Base-by-base conservation (phyloP, 768 basidiomycete genomes). In the Lentinula boryana region DNA sequence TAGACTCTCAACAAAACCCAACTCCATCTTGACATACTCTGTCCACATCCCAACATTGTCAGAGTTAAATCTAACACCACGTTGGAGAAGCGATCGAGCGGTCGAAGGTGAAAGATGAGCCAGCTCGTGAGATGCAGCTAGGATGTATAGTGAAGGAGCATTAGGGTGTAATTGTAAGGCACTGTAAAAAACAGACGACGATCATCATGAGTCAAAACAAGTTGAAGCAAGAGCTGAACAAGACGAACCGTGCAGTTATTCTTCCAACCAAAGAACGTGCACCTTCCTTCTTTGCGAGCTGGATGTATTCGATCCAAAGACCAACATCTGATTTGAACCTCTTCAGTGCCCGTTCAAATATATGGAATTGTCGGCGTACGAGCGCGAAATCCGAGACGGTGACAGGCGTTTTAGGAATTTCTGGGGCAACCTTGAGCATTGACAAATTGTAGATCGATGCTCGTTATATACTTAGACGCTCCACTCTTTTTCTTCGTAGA, bases 1-100 rank as follows among this genome's bases (percentile, higher is more conserved):
- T 52, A 95, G 74, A 13, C 83, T 84, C 75, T 96, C 93, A 7
- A 93, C 77, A 71, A 92, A 96, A 2, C 86, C 86, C 4, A 95
- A 74, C 70, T 98, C 95, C 84, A 97, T 92, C 69, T 86, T 86
- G 64, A 93, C 85, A 69, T 95, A 96, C 72, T 95, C 94, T 21
- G 79, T 78, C 95, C 95, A 98, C 72, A 98, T 77, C 60, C 87
- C 85, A 35, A 82, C 71, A 63, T 84, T 90, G 56, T 87, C 83
- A 12, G 79, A 75, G 65, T 93, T 88, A 53, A 96, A 71, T 38
- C 95, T 82, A 50, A 96, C 79, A 12, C 95, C 95, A 5, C 95
- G 86, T 63, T 95, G 91, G 46, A 98, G 78, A 43, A 95, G 76
- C 38, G 87, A 81, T 32, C 95, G 88, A 9, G 94, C 93, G 0